A percentile compares a stretch with the other conserved stretches of the same genome.
Conservation (phyloP, 139 green algal species). For the Zygnema cylindricum region DNA sequence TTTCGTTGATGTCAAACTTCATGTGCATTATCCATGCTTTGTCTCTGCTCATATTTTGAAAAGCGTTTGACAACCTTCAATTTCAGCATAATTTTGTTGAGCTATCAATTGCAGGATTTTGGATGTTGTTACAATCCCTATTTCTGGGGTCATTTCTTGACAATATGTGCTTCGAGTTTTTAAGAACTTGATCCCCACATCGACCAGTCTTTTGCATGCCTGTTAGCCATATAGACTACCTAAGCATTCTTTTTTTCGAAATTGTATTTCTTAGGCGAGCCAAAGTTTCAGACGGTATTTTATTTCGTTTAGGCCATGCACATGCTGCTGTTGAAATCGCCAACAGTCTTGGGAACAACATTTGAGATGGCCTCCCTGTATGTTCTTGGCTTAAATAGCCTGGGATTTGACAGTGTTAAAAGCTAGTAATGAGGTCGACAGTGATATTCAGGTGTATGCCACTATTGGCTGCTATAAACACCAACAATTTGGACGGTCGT, state of each 20-base stretch:
- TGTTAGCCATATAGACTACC: background rate
- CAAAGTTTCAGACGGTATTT: background rate
- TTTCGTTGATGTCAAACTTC: no score
- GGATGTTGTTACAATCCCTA: background rate
- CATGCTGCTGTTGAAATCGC: conserved; percentile 6
- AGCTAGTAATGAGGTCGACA: background rate
- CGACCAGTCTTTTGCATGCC: conserved; percentile 12
- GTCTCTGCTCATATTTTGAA: no score
- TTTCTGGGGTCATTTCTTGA: background rate
- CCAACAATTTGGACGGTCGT: background rate
- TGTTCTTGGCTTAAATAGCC: background rate
- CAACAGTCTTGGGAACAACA: conserved; percentile 9
- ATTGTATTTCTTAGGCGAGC: background rate
- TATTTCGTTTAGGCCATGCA: background rate
- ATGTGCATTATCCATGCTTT: no score
- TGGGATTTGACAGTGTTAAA: background rate
- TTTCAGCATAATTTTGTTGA: no score
- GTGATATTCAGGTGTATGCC: conserved; percentile 25
- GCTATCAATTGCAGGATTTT: no score
- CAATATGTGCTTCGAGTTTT: background rate
- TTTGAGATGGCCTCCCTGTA: background rate
- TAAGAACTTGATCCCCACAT: no score
- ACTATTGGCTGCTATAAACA: background rate
- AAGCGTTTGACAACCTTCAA: no score
- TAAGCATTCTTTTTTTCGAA: conserved; percentile 8